Evolutionary conservation across 2,329 filamentous ascomycete species (phyloP).

Genomic region (Trichoderma semiorbis): DNA sequence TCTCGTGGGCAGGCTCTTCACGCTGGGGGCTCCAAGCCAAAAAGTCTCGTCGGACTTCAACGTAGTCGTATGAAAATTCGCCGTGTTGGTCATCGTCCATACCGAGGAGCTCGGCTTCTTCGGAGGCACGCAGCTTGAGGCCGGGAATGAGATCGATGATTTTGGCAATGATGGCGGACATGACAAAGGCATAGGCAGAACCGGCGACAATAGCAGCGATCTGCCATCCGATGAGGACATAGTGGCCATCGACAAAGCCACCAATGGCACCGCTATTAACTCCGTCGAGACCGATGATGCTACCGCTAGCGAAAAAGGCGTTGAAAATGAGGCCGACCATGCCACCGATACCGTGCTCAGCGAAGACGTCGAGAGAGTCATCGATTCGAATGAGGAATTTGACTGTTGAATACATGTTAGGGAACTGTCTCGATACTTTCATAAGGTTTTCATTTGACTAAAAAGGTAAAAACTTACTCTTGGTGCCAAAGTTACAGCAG

Average conservation of each 20-base stretch:
- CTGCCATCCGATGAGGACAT: constrained; percentile 72
- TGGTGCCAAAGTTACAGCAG: constrained; percentile 65
- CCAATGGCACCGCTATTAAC: constrained; percentile 66
- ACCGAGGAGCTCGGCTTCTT: constrained; percentile 79
- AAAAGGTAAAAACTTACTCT: constrained; percentile 36
- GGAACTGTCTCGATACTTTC: not conserved
- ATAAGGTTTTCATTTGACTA: not conserved
- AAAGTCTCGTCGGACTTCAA: constrained; percentile 84
- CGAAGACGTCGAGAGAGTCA: constrained; percentile 69
- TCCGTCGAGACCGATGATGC: constrained; percentile 71
- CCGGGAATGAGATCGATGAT: constrained; percentile 72
- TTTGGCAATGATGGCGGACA: constrained; percentile 72
- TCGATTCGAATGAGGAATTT: constrained; percentile 63
- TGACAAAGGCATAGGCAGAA: constrained; percentile 66
- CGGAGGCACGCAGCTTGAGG: constrained; percentile 73
- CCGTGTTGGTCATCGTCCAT: constrained; percentile 91
- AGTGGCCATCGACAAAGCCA: constrained; percentile 75
- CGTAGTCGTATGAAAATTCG: constrained; percentile 88
- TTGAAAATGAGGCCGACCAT: constrained; percentile 71
- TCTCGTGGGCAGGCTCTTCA: constrained; percentile 57
- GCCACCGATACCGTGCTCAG: constrained; percentile 67
- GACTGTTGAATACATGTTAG: constrained; percentile 34
- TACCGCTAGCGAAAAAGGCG: constrained; percentile 65
- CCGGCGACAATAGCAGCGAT: constrained; percentile 69
- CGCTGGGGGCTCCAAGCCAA: constrained; percentile 81